Evolutionary conservation across 2,329 filamentous ascomycete species (phyloP).

Genomic region (Neonectria hederae): DNA sequence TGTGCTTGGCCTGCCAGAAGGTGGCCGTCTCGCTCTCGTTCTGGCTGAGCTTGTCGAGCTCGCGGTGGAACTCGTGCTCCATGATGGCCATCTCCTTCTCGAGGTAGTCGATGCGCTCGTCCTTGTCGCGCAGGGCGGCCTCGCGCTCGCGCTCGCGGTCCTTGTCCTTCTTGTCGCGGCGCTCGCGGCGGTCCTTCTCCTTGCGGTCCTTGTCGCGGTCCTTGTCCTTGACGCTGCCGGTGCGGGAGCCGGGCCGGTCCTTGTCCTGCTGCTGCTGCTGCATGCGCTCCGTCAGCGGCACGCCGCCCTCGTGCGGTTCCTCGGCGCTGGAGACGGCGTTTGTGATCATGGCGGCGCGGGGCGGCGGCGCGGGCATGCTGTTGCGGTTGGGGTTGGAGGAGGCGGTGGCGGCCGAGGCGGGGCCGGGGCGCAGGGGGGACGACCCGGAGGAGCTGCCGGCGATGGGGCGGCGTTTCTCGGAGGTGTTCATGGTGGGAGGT

Average conservation of each 20-base stretch:
- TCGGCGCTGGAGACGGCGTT: slow-evolving; percentile 36
- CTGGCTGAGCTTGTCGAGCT: slow-evolving; percentile 62
- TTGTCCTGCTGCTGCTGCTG: slow-evolving; percentile 32
- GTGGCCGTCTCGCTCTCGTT: slow-evolving; percentile 64
- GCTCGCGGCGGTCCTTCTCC: slow-evolving; percentile 31
- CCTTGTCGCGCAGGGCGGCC: slow-evolving; percentile 55
- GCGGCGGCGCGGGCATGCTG: slow-evolving; percentile 45
- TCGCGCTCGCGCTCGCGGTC: slow-evolving; percentile 42
- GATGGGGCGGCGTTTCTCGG: slow-evolving; percentile 57
- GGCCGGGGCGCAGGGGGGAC: slow-evolving; percentile 30
- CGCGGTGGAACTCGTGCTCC: slow-evolving; percentile 62
- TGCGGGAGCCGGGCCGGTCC: slow-evolving; percentile 45
- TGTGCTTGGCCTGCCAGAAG: slow-evolving; percentile 68
- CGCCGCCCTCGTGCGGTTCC: slow-evolving; percentile 41
- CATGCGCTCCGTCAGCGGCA: slow-evolving; percentile 33
- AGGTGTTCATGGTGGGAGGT: slow-evolving; percentile 48
- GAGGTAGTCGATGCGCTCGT: slow-evolving; percentile 62
- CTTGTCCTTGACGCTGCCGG: slow-evolving; percentile 43
- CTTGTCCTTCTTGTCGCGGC: slow-evolving; percentile 37
- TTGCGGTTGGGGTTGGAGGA: slow-evolving; percentile 43
- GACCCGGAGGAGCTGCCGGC: slow-evolving; percentile 36
- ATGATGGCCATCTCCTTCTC: slow-evolving; percentile 62
- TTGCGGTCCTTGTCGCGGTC: slow-evolving; percentile 43
- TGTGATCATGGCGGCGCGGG: slow-evolving; percentile 43
- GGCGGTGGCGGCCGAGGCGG: neutral